Conservation (phyloP, 148 eudicot genomes). For the Amaranthus cruentus region DNA sequence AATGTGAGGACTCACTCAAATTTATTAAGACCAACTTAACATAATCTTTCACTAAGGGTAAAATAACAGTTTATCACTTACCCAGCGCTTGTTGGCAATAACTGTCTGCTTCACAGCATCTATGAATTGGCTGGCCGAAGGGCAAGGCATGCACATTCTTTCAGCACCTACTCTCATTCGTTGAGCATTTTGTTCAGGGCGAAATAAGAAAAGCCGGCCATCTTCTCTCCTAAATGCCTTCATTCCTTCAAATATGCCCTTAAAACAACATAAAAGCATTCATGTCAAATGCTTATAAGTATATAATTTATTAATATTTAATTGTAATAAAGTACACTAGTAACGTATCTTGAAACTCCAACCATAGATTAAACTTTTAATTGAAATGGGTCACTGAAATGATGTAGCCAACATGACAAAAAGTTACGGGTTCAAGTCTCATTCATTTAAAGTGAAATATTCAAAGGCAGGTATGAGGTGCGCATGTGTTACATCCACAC, state of each 20-base stretch:
- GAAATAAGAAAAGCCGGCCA: conserved; percentile 31
- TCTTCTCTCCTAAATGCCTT: conserved; percentile 38
- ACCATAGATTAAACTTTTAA: no score
- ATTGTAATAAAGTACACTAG: no score
- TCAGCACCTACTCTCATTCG: conserved; percentile 43
- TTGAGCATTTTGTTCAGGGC: conserved; percentile 41
- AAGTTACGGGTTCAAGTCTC: no score
- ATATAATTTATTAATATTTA: no score
- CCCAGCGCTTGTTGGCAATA: conserved; percentile 52
- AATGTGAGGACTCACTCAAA: background rate
- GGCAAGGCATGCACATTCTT: conserved; percentile 54
- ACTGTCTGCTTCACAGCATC: conserved; percentile 43
- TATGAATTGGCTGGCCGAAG: conserved; percentile 39
- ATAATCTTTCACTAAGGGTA: background rate
- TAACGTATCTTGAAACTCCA: no score
- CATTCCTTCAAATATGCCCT: conserved; percentile 51
- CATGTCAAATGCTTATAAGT: background rate
- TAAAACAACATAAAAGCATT: background rate
- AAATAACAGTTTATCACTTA: background rate
- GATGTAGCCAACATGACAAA: no score
- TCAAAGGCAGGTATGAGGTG: no score
- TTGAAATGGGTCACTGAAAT: no score
- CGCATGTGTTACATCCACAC: no score
- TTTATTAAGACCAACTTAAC: background rate
- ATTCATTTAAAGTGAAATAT: no score